phyloP scores from a whole-genome alignment of 2,329 filamentous ascomycete genomes.

The Lachnellula occidentalis region DNA sequence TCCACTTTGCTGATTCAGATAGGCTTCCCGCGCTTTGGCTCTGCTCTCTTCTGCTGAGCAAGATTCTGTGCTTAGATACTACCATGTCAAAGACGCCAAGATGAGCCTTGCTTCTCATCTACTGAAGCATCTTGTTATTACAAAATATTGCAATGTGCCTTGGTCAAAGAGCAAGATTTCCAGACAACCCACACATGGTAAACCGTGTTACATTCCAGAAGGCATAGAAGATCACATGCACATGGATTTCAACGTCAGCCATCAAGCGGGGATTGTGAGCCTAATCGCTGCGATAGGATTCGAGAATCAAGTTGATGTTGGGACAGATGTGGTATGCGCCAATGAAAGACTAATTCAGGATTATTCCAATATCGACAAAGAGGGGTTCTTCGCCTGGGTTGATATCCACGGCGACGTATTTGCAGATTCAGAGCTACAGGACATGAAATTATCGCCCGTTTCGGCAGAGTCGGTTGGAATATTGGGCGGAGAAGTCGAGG shows the following conservation, averaged over 20 bases:
- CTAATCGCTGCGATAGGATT: slow-evolving; percentile 46
- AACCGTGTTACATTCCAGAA: slow-evolving; percentile 37
- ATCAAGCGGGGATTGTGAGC: slow-evolving; percentile 70
- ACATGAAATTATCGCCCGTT: slow-evolving; percentile 46
- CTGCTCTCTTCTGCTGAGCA: slow-evolving; percentile 52
- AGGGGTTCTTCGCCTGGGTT: slow-evolving; percentile 63
- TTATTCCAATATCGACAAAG: slow-evolving; percentile 46
- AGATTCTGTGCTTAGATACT: slow-evolving; percentile 52
- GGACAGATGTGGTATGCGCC: slow-evolving; percentile 72
- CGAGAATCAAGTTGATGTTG: slow-evolving; percentile 44
- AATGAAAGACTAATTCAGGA: slow-evolving; percentile 62
- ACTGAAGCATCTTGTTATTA: slow-evolving; percentile 66
- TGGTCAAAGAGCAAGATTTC: slow-evolving; percentile 56
- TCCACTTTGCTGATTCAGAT: background rate
- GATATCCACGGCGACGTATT: slow-evolving; percentile 70
- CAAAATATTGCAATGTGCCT: slow-evolving; percentile 49
- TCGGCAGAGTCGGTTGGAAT: slow-evolving; percentile 10
- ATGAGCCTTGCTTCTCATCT: slow-evolving; percentile 68
- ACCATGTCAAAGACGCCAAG: slow-evolving; percentile 66
- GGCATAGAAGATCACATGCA: slow-evolving; percentile 1
- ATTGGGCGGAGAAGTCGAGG: slow-evolving; percentile 3
- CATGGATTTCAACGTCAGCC: slow-evolving; percentile 68
- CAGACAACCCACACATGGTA: slow-evolving; percentile 41
- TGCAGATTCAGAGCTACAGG: slow-evolving; percentile 52
- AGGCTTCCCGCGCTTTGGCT: slow-evolving; percentile 50